Evolutionary conservation across 2,329 filamentous ascomycete genomes (phyloP).

Genomic region (Bipolaris victoriae): DNA sequence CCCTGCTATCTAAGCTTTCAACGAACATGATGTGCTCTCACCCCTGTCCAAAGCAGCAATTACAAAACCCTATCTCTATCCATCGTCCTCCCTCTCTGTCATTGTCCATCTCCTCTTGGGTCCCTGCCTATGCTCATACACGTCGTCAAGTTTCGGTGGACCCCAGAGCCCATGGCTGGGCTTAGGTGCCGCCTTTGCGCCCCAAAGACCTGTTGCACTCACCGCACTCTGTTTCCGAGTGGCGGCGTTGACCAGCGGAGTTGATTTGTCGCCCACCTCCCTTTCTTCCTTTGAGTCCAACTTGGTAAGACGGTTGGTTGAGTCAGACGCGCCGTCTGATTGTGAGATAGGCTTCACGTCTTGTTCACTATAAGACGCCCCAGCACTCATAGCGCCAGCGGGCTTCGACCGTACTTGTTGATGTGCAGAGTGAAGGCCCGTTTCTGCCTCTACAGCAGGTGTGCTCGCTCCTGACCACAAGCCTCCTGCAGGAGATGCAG

Average conservation of each 20-base stretch:
- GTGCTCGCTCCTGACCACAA: slow-evolving; percentile 49
- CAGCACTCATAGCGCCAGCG: slow-evolving; percentile 15
- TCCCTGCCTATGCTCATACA: slow-evolving; percentile 47
- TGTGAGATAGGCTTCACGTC: slow-evolving; percentile 12
- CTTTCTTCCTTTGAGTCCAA: slow-evolving; percentile 36
- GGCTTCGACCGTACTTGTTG: slow-evolving; percentile 29
- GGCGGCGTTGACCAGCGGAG: slow-evolving; percentile 33
- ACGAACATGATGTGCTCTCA: neutral
- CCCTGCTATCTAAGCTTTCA: neutral
- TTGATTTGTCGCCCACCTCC: slow-evolving; percentile 40
- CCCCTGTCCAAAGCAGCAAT: neutral
- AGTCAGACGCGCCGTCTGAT: slow-evolving; percentile 13
- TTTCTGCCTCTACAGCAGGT: slow-evolving; percentile 33
- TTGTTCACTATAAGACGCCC: slow-evolving; percentile 1
- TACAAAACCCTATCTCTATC: neutral
- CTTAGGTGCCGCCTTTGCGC: slow-evolving; percentile 24
- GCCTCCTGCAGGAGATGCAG: slow-evolving; percentile 38
- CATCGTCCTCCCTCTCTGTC: slow-evolving; percentile 39
- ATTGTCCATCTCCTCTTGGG: slow-evolving; percentile 55
- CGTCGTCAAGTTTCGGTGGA: slow-evolving; percentile 41
- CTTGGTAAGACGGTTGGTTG: slow-evolving; percentile 14
- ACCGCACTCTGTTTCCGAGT: slow-evolving; percentile 23
- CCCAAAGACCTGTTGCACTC: slow-evolving; percentile 32
- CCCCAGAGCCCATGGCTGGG: slow-evolving; percentile 53
- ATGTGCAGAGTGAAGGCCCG: slow-evolving; percentile 43